These are phyloP conservation scores for Endotrypanum monterogeii DNA, from an alignment of 208 protist genomes.

Conservation along the genomic window DNA sequence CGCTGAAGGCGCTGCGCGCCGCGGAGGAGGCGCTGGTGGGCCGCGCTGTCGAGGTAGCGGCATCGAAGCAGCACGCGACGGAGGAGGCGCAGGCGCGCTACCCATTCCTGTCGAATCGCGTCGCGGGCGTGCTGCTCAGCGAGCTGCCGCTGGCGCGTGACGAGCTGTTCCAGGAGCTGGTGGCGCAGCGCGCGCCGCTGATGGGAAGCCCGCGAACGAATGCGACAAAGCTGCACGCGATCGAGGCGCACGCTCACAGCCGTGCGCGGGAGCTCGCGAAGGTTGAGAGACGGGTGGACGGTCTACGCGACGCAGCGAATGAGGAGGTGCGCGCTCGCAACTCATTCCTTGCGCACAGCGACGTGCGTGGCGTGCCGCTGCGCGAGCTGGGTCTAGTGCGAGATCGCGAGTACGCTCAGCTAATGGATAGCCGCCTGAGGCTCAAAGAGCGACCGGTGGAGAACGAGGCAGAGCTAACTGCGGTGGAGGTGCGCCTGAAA, in stretches of 20 bases:
- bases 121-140: conserved; percentile 44
- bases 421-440: conserved; percentile 30
- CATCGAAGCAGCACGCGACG: conserved; percentile 30
- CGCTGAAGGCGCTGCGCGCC: conserved; percentile 20
- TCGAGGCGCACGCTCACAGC: conserved; percentile 21
- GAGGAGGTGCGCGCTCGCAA: conserved; percentile 30
- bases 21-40: conserved; percentile 24
- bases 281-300: conserved; percentile 35
- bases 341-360: conserved; percentile 35
- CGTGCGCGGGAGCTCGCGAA: conserved; percentile 35
- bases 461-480: conserved; percentile 15
- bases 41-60: conserved; percentile 18
- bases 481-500: conserved; percentile 19
- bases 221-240: conserved; percentile 6
- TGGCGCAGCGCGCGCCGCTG: conserved; percentile 29
- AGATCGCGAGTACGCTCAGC: conserved; percentile 29
- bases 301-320: conserved; percentile 37
- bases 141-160: conserved; percentile 43
- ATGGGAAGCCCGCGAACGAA: conserved; percentile 24
- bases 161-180: conserved; percentile 26
- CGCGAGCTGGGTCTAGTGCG: conserved; percentile 33
- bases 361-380: conserved; percentile 30
- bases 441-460: conserved; percentile 29
- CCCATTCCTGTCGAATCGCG: conserved; percentile 49
- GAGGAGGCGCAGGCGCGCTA: conserved; percentile 43